Evolutionary conservation across 1,284 basidiomycete genomes (phyloP), one percentile per base, ranked within the genome.

Genomic region (Cryptococcus sp.): DNA sequence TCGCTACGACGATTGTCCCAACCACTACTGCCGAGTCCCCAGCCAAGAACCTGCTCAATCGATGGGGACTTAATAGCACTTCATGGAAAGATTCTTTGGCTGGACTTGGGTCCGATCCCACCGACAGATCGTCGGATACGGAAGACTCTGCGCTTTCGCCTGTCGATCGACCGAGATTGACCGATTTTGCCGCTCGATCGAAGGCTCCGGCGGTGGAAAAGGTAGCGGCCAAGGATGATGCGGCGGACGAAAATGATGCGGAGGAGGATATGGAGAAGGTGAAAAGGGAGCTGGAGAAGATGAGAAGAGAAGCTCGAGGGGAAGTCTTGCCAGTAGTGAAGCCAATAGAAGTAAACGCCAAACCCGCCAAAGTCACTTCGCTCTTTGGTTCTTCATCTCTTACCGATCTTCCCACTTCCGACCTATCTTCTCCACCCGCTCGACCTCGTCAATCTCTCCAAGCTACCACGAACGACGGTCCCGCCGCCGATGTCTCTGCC

Each of bases 21-120:
- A 7, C 45, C 26, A 18, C 7, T 14, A n/a, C 21, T 12, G 18
- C 32, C n/a, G 26, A 37, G 23, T 62, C 63, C 14, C 60, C 62
- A 2, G 42, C 56, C 6, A 63, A 60, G 43, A 43, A 41, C n/a
- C 48, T 63, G 5, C 43, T 61, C n/a, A 53, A 60, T 41, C 43
- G 56, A 32, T 65, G 47, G 34, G 44, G 51, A 1, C 24, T 6
- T 2, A 38, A 41, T 2, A 53, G 43, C 34, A 38, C 49, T 11
- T 24, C 46, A 24, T 61, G 57, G 60, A 43, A 34, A 10, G 40
- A 54, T 11, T 52, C 53, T 6, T 39, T 59, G 7, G 47, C 54
- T 7, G 33, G n/a, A 26, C 21, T 32, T n/a, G 45, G 46, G 23
- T 48, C 48, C 10, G 51, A 50, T 32, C 14, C 34, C 18, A 6